Evolutionary conservation across 2,329 filamentous ascomycete species (phyloP), one percentile per base, ranked within the genome.

Genomic region (Nigrospora sphaerica): DNA sequence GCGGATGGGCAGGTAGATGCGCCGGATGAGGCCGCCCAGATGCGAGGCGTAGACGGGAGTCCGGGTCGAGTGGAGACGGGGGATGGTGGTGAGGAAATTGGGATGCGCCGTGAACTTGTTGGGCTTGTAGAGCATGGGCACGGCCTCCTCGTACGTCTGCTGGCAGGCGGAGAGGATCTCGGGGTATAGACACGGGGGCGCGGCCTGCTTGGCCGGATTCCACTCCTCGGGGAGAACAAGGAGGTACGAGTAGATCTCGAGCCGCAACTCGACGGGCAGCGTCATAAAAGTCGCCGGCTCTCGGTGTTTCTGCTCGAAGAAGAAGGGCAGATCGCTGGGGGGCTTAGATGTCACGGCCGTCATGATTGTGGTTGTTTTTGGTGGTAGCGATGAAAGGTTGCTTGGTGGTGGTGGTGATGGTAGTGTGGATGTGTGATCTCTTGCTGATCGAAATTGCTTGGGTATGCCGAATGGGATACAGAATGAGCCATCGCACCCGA

Each of bases 31-130:
- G 28, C 57, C 50, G 13, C 51, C 44, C 38, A 57, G 50, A 9
- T 62, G 49, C 36, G 62, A 53, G 32, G 54, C 48, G 14, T 47
- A 42, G 12, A 56, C 47, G 55, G 55, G 48, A 60, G 56, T 41
- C 56, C 55, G 47, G 51, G 59, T 57, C 42, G 54, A 44, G 42
- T 58, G 60, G 35, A 72, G 65, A n/a, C 65, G 63, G 9, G 71
- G 71, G 48, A 69, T 67, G 3, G 58, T 51, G 6, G 69, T 61
- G 10, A 74, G 67, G 16, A 70, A 58, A 4, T 58, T 58, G 1
- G 62, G 60, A 57, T 73, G 68, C 12, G 69, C 67, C 46, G 66
- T 52, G 58, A 74, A 75, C 36, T 62, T 67, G 62, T 74, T 74
- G 49, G 49, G 49, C 18, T 54, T 49, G 58, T 74, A 74, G 37